These are phyloP conservation scores for Asterochloris sp. DNA, from an alignment of 139 green algal genomes.

Conservation along the genomic window DNA sequence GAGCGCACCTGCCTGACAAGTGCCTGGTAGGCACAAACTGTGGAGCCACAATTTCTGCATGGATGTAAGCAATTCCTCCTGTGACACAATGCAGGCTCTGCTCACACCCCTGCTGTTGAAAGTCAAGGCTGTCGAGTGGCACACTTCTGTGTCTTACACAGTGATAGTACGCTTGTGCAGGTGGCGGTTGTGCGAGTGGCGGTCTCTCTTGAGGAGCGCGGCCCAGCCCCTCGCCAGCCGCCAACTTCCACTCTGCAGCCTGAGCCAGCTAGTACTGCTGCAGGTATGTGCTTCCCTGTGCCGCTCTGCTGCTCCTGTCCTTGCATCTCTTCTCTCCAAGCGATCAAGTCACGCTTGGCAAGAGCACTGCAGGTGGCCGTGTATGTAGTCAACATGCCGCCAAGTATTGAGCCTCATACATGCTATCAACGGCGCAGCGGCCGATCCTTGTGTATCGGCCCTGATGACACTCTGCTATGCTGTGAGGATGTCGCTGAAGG, in stretches of 20 bases:
- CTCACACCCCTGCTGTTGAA: no score
- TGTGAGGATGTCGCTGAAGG: background rate
- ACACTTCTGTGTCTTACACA: no score
- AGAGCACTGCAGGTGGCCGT: background rate
- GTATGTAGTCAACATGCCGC: background rate
- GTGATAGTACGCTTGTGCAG: slow-evolving; percentile 11
- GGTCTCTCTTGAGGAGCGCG: slow-evolving; percentile 32
- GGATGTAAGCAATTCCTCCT: no score
- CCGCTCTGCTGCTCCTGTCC: background rate
- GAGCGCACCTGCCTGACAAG: no score
- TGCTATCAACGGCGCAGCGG: background rate
- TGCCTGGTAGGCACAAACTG: no score
- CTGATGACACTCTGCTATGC: background rate
- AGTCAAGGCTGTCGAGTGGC: no score
- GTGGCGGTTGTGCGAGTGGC: slow-evolving; percentile 27
- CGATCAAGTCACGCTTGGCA: background rate
- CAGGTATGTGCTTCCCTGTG: background rate
- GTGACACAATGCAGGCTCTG: no score
- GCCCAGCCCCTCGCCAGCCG: slow-evolving; percentile 11
- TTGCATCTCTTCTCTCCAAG: background rate
- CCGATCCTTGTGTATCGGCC: background rate
- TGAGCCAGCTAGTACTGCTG: background rate
- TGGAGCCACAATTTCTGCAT: no score
- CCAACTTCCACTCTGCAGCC: background rate
- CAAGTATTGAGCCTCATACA: background rate